Evolutionary conservation across 495 filamentous ascomycete genomes (phyloP), one percentile per base, ranked within the genome.

Genomic region (Neurospora sublineolata): DNA sequence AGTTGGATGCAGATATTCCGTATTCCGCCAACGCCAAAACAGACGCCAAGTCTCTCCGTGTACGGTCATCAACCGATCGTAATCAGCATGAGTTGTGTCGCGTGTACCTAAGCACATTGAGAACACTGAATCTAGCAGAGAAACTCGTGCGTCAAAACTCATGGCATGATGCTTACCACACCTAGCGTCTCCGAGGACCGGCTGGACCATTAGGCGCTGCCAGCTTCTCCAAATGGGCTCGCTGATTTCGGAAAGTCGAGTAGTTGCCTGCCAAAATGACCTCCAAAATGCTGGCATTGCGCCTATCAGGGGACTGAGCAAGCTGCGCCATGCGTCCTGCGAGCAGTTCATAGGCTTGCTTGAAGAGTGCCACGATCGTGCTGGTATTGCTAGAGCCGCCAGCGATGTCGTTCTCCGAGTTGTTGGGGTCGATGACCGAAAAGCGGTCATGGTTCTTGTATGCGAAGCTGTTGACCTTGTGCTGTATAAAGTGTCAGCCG

Each of bases 381-480:
- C 75, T 38, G 23, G 90, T 89, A 67, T 91, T 89, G 41, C 79
- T 85, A 3, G 93, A 93, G 1, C 93, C 93, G 14, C 92, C 91
- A 3, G 94, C 87, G 16, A 99, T 93, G 74, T 98, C 93, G 76
- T 97, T 97, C 18, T 82, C 81, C 0, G 86, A 80, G 69, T 91
- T 90, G 77, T 98, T 97, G 0, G 95, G 95, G 77, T 99, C 96
- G 69, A 94, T 88, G 72, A 98, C 96, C 3, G 86, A 89, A 8
- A 97, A 82, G 16, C 86, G 79, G 37, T 83, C 79, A 69, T 84
- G 83, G 71, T 88, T 82, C 58, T 83, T 83, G 77, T 88, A 85
- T 1, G 78, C 68, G 68, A 86, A 67, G 20, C 75, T 72, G 9
- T 60, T 76, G 18, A 79, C 76, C 68, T 81, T 75, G 37, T 70